These are phyloP conservation scores for Aquilaria malaccensis DNA, from an alignment of 345 rosid genomes.

Conservation along the genomic window DNA sequence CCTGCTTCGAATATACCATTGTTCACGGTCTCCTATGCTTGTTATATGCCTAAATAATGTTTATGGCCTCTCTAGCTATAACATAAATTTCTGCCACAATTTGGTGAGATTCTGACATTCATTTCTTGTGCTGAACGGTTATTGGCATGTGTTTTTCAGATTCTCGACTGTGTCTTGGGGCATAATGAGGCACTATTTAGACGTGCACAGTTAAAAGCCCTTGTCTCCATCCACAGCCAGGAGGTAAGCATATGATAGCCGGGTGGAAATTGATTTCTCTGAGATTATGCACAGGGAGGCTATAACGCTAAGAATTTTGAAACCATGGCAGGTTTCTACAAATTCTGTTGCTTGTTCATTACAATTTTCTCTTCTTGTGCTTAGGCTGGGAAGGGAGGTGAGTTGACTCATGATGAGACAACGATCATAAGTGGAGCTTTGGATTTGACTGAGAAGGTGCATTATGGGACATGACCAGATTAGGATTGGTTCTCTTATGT, in stretches of 20 bases:
- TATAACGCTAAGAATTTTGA: conserved; percentile 1
- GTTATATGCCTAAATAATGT: too few species aligned
- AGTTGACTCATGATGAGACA: conserved; percentile 96
- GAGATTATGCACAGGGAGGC: conserved; percentile 4
- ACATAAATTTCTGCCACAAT: neutral
- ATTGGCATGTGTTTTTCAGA: conserved; percentile 30
- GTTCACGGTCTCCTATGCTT: too few species aligned
- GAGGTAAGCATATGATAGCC: conserved; percentile 41
- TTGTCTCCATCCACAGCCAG: conserved; percentile 83
- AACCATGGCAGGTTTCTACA: neutral
- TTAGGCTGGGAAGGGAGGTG: conserved; percentile 99
- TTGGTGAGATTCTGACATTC: neutral
- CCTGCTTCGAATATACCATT: neutral
- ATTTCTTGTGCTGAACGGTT: neutral
- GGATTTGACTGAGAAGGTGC: conserved; percentile 93
- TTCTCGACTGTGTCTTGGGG: conserved; percentile 84
- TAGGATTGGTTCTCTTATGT: conserved; percentile 1
- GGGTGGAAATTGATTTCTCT: neutral
- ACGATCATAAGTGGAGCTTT: conserved; percentile 96
- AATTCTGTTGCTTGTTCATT: neutral
- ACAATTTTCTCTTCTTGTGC: conserved; percentile 8
- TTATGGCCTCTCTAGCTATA: neutral
- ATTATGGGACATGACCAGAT: conserved; percentile 1
- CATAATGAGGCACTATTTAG: conserved; percentile 86
- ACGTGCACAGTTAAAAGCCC: conserved; percentile 94